Conservation (phyloP, 164 flowering plant species). For the Umbellularia californica region DNA sequence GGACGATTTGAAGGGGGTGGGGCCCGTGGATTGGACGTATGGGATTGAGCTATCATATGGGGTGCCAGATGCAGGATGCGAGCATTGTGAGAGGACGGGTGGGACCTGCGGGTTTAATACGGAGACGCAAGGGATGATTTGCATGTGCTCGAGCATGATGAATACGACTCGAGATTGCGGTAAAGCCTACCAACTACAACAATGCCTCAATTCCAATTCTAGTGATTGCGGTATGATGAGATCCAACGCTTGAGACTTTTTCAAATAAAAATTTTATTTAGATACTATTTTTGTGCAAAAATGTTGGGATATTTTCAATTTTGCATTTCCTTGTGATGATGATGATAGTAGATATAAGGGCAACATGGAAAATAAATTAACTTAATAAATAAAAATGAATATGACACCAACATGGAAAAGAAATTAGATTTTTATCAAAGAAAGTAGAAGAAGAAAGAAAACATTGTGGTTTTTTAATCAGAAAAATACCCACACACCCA, state of each 20-base stretch:
- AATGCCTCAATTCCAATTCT: constrained; percentile 1
- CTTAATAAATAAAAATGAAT: too few species aligned
- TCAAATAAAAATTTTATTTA: too few species aligned
- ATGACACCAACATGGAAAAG: not conserved
- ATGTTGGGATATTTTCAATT: too few species aligned
- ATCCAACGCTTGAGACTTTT: not conserved
- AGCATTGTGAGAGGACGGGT: constrained; percentile 55
- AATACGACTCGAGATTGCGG: constrained; percentile 75
- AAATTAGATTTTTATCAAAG: too few species aligned
- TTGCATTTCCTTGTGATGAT: too few species aligned
- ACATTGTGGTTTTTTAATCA: too few species aligned
- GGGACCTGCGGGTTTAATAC: constrained; percentile 85
- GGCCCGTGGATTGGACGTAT: constrained; percentile 78
- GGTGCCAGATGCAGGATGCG: constrained; percentile 68
- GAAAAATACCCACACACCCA: too few species aligned
- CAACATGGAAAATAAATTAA: too few species aligned
- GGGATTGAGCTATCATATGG: constrained; percentile 62
- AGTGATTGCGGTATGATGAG: not conserved
- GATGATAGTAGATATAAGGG: too few species aligned
- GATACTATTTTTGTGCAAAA: too few species aligned
- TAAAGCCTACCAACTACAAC: constrained; percentile 15
- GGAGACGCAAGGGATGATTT: constrained; percentile 52
- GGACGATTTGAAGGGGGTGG: constrained; percentile 49
- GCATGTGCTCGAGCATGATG: constrained; percentile 47
- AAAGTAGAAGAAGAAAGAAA: too few species aligned